These are phyloP conservation scores for Tuber brumale DNA, from an alignment of 495 filamentous ascomycete genomes.

Conservation along the genomic window DNA sequence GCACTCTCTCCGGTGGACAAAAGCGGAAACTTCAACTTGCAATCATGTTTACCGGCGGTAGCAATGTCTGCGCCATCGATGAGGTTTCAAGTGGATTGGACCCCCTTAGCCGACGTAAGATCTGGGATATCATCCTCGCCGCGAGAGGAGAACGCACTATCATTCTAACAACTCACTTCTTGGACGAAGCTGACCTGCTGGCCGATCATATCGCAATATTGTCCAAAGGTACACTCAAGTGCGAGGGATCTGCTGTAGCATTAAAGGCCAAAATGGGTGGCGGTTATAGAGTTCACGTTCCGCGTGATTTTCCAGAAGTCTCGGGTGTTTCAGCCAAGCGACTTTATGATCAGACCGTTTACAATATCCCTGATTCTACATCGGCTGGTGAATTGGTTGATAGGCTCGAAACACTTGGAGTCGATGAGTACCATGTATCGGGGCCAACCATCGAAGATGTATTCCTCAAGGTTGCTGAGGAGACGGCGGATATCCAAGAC, in stretches of 20 bases:
- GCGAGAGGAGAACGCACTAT: conserved; percentile 72
- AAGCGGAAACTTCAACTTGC: conserved; percentile 84
- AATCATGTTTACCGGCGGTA: conserved; percentile 89
- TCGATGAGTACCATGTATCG: conserved; percentile 66
- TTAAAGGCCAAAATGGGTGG: conserved; percentile 63
- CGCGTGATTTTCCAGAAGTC: conserved; percentile 52
- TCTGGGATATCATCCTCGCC: conserved; percentile 81
- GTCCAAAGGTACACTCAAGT: conserved; percentile 63
- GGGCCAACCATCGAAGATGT: conserved; percentile 85
- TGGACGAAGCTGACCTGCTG: conserved; percentile 71
- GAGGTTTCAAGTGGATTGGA: conserved; percentile 80
- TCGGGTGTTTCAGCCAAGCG: conserved; percentile 53
- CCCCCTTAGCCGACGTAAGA: conserved; percentile 69
- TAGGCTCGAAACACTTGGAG: conserved; percentile 54
- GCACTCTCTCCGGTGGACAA: conserved; percentile 76
- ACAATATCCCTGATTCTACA: conserved; percentile 57
- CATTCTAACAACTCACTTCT: conserved; percentile 77
- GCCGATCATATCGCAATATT: conserved; percentile 73
- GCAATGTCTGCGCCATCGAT: conserved; percentile 77
- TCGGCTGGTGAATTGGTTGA: conserved; percentile 61
- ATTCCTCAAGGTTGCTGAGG: conserved; percentile 74
- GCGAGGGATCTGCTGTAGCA: conserved; percentile 68
- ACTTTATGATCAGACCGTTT: conserved; percentile 63
- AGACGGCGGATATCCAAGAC: conserved; percentile 46
- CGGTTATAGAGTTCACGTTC: conserved; percentile 70